These are phyloP conservation scores for Dipodascopsis tothii DNA, from an alignment of 805 yeast species.

Conservation along the genomic window DNA sequence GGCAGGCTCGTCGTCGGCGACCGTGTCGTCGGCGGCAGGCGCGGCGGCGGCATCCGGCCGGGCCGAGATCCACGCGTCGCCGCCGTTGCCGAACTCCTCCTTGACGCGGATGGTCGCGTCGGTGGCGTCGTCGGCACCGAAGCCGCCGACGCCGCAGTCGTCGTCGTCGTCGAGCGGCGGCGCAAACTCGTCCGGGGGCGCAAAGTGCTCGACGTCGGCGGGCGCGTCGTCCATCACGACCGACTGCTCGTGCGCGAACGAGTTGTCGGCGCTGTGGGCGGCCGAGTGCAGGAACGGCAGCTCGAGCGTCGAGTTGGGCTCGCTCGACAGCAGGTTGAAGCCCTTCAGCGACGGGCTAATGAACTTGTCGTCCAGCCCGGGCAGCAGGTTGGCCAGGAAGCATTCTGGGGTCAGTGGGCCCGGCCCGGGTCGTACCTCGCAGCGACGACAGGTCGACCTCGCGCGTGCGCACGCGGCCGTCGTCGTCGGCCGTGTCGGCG, in stretches of 20 bases:
- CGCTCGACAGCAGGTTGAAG: constrained; percentile 20
- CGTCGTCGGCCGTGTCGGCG: no score
- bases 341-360: constrained; percentile 69
- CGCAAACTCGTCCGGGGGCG: constrained; percentile 1
- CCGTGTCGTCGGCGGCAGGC: background rate
- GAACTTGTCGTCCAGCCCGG: constrained; percentile 21
- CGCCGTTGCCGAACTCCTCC: constrained; percentile 22
- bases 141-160: constrained; percentile 6
- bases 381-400: constrained; percentile 14
- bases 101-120: background rate
- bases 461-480: no score
- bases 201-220: constrained; percentile 24
- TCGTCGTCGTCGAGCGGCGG: constrained; percentile 11
- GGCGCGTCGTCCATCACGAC: constrained; percentile 25
- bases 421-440: constrained; percentile 19
- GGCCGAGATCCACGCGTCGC: constrained; percentile 17
- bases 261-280: background rate
- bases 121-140: background rate
- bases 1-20: constrained; percentile 18
- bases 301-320: constrained; percentile 9
- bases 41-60: background rate
- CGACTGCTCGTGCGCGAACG: constrained; percentile 30
- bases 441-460: constrained; percentile 25
- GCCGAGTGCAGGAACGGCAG: constrained; percentile 13
- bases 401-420: no score